phyloP scores from a whole-genome alignment of 495 filamentous ascomycete genomes.

The Penicillium cosmopolitanum region DNA sequence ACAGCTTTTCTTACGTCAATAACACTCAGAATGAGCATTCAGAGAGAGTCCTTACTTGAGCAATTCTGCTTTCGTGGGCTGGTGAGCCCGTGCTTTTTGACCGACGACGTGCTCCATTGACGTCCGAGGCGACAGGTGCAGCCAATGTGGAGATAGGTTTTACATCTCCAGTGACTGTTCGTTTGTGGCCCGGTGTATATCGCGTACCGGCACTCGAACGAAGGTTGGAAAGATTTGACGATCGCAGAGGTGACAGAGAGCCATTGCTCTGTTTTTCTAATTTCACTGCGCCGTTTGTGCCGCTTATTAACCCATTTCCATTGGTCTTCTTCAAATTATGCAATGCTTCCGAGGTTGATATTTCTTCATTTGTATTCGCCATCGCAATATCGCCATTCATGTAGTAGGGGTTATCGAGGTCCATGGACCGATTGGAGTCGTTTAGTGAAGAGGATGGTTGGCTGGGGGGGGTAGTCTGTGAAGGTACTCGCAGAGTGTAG shows the following conservation, averaged over 20 bases:
- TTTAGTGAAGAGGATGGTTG: slow-evolving; percentile 21
- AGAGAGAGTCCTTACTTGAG: slow-evolving; percentile 61
- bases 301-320: slow-evolving; percentile 14
- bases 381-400: slow-evolving; percentile 15
- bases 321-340: slow-evolving; percentile 11
- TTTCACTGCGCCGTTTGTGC: slow-evolving; percentile 13
- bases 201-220: slow-evolving; percentile 16
- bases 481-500: slow-evolving; percentile 26
- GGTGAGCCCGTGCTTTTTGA: slow-evolving; percentile 70
- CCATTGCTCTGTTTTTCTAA: slow-evolving; percentile 17
- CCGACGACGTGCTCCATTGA: slow-evolving; percentile 48
- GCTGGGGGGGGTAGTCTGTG: slow-evolving; percentile 24
- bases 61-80: slow-evolving; percentile 66
- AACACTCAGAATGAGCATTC: slow-evolving; percentile 21
- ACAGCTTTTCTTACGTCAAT: slow-evolving; percentile 56
- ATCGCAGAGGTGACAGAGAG: slow-evolving; percentile 15
- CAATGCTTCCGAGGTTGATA: slow-evolving; percentile 12
- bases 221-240: slow-evolving; percentile 12
- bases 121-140: slow-evolving; percentile 34
- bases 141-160: slow-evolving; percentile 52
- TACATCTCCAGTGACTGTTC: slow-evolving; percentile 66
- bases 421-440: slow-evolving; percentile 14
- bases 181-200: slow-evolving; percentile 50
- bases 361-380: slow-evolving; percentile 13
- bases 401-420: slow-evolving; percentile 12